These are phyloP conservation scores for Plantago ovata DNA, from an alignment of 257 asterid species.

Conservation along the genomic window DNA sequence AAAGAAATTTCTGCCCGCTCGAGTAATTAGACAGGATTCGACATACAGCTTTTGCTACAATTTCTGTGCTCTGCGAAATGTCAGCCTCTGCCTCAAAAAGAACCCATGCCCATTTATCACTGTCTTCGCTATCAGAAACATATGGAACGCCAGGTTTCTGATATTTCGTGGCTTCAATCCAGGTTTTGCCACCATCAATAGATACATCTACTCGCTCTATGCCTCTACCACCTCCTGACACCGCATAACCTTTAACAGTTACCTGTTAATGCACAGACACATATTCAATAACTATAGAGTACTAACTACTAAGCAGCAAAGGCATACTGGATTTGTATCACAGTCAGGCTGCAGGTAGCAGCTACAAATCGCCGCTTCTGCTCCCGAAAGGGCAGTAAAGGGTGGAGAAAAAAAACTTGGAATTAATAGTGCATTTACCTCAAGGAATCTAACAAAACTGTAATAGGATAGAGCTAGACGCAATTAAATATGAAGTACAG, in stretches of 20 bases:
- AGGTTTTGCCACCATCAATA: constrained; percentile 80
- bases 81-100: constrained; percentile 80
- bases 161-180: constrained; percentile 81
- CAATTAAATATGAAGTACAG: too few species aligned
- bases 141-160: constrained; percentile 71
- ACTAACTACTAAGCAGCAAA: background rate
- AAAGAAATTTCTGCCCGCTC: background rate
- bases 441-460: too few species aligned
- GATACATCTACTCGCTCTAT: constrained; percentile 92
- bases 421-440: too few species aligned
- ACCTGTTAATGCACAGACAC: constrained; percentile 40
- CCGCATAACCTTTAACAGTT: constrained; percentile 83
- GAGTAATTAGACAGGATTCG: constrained; percentile 8
- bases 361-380: too few species aligned
- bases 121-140: constrained; percentile 47
- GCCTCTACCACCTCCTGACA: constrained; percentile 97
- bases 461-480: too few species aligned
- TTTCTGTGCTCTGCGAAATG: constrained; percentile 52
- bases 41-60: constrained; percentile 93
- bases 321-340: background rate
- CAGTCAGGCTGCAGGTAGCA: too few species aligned
- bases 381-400: too few species aligned
- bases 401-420: too few species aligned
- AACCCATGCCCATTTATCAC: constrained; percentile 99
- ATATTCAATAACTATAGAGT: constrained; percentile 3